These are phyloP conservation scores for Bipolaris zeicola DNA, from an alignment of 2,329 filamentous ascomycete species.

Conservation along the genomic window DNA sequence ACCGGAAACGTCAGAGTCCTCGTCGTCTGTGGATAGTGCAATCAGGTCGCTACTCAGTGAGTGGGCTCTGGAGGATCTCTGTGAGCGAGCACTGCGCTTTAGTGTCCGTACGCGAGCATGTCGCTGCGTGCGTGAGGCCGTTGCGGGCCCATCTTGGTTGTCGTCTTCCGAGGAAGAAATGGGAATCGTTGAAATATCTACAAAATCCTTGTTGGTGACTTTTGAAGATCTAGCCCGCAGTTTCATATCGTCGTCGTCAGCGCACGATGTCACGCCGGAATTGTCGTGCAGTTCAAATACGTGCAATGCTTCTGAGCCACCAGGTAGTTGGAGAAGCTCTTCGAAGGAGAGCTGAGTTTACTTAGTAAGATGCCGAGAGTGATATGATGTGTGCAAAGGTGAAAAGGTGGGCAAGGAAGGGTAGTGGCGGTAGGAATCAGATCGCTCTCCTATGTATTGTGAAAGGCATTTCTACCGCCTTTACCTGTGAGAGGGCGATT, in stretches of 20 bases:
- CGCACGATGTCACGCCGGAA: slow-evolving; percentile 18
- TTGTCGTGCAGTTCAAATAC: slow-evolving; percentile 45
- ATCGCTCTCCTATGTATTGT: background rate
- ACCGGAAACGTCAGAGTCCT: slow-evolving; percentile 20
- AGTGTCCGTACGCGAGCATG: slow-evolving; percentile 19
- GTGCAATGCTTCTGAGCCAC: slow-evolving; percentile 55
- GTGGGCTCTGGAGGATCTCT: slow-evolving; percentile 20
- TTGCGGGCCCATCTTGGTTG: slow-evolving; percentile 20
- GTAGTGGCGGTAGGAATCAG: background rate
- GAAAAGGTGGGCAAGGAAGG: background rate
- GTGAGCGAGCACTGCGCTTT: slow-evolving; percentile 12
- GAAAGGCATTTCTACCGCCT: background rate
- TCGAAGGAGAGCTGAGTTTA: slow-evolving; percentile 52
- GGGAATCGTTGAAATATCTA: slow-evolving; percentile 37
- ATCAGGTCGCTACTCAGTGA: slow-evolving; percentile 21
- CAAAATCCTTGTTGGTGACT: slow-evolving; percentile 27
- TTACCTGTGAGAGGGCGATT: slow-evolving; percentile 2
- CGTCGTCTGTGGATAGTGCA: slow-evolving; percentile 29
- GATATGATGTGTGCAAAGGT: background rate
- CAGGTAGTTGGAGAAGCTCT: slow-evolving; percentile 52
- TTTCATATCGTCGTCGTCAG: slow-evolving; percentile 29
- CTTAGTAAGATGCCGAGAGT: slow-evolving; percentile 1
- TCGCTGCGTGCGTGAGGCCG: slow-evolving; percentile 17
- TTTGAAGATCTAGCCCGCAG: slow-evolving; percentile 27
- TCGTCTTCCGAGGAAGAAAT: slow-evolving; percentile 43